Conservation (phyloP, 805 yeast species). For the Starmerella powellii region DNA sequence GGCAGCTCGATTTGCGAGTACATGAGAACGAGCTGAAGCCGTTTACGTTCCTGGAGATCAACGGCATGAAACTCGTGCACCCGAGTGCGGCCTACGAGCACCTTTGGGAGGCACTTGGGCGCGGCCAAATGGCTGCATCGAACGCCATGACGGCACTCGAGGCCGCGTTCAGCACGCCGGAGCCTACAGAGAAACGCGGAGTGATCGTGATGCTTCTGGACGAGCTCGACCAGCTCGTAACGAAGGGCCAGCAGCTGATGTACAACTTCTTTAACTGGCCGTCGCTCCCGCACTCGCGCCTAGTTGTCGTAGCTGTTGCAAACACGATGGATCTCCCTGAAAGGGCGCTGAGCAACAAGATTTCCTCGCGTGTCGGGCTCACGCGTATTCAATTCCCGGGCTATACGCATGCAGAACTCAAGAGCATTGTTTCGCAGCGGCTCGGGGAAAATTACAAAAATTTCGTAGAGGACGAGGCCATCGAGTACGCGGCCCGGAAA, state of each 20-base stretch:
- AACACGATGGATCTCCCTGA: slow-evolving; percentile 97
- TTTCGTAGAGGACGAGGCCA: slow-evolving; percentile 37
- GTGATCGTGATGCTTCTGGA: slow-evolving; percentile 74
- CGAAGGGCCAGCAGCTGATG: slow-evolving; percentile 66
- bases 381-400: slow-evolving; percentile 81
- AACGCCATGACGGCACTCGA: slow-evolving; percentile 61
- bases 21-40: slow-evolving; percentile 32
- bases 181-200: slow-evolving; percentile 22
- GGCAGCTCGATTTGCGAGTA: slow-evolving; percentile 42
- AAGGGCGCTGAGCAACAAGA: slow-evolving; percentile 70
- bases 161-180: slow-evolving; percentile 41
- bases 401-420: slow-evolving; percentile 67
- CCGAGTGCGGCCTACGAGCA: slow-evolving; percentile 74
- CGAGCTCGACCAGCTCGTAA: slow-evolving; percentile 85
- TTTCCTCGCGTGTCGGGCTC: slow-evolving; percentile 81
- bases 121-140: slow-evolving; percentile 44
- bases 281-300: slow-evolving; percentile 59
- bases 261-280: slow-evolving; percentile 99
- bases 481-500: slow-evolving; percentile 83
- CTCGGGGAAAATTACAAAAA: slow-evolving; percentile 35
- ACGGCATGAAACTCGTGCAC: slow-evolving; percentile 72
- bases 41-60: slow-evolving; percentile 74
- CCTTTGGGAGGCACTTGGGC: slow-evolving; percentile 62
- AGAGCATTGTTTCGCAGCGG: slow-evolving; percentile 59
- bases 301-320: slow-evolving; percentile 86